Evolutionary conservation across 2,329 filamentous ascomycete genomes (phyloP).

Genomic region (Cordyceps militaris): DNA sequence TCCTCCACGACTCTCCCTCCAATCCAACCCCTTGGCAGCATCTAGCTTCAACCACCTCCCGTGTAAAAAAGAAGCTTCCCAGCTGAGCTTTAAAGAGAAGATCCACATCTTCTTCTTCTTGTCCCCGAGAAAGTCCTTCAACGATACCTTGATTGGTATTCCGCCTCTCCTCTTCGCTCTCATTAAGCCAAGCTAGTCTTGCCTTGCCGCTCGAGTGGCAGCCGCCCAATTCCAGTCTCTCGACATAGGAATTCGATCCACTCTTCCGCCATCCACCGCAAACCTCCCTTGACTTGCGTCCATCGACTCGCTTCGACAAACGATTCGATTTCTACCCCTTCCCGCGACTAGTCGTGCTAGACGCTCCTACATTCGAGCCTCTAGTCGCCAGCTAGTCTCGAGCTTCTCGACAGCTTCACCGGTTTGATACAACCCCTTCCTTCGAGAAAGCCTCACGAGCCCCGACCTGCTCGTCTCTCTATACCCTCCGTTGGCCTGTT

Average conservation of each 20-base stretch:
- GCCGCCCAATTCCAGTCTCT: constrained; percentile 9
- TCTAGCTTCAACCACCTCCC: background rate
- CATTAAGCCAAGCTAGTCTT: constrained; percentile 10
- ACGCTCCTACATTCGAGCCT: background rate
- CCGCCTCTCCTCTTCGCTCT: constrained; percentile 19
- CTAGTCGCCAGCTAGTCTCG: background rate
- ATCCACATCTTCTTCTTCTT: constrained; percentile 8
- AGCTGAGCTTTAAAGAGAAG: background rate
- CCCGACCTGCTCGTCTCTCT: background rate
- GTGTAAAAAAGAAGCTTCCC: background rate
- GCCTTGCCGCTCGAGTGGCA: background rate
- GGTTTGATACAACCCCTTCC: constrained; percentile 1
- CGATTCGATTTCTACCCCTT: constrained; percentile 7
- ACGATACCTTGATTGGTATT: constrained; percentile 35
- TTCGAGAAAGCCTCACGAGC: constrained; percentile 2
- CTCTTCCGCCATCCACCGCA: constrained; percentile 12
- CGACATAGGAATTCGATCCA: constrained; percentile 15
- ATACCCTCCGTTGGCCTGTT: background rate
- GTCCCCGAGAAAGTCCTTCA: constrained; percentile 26
- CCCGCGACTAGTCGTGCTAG: constrained; percentile 10
- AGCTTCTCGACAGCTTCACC: background rate
- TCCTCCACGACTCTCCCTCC: constrained; percentile 10
- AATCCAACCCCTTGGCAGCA: background rate
- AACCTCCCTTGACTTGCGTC: constrained; percentile 14
- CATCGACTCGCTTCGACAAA: constrained; percentile 5